Evolutionary conservation across 495 filamentous ascomycete species (phyloP).

Genomic region (Apodospora peruviana): DNA sequence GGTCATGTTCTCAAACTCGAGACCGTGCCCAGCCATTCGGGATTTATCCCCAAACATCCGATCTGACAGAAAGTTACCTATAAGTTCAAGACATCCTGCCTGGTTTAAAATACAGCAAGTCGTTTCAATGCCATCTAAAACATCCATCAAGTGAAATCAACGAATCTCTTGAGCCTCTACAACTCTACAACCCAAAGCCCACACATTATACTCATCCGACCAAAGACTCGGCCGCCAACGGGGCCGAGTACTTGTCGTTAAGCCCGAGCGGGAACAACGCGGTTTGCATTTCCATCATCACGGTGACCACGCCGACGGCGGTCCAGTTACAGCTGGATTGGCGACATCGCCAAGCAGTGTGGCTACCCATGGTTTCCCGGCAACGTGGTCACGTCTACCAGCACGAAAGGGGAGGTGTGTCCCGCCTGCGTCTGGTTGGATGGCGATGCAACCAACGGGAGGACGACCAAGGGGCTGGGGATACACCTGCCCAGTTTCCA

Average conservation of each 20-base stretch:
- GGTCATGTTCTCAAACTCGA: neutral
- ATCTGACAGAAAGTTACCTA: neutral
- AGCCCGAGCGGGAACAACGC: neutral
- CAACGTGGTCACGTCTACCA: neutral
- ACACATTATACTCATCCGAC: neutral
- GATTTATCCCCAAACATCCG: neutral
- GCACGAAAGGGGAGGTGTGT: neutral
- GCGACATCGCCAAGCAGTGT: neutral
- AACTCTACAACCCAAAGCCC: neutral
- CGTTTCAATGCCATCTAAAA: neutral
- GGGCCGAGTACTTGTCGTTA: neutral
- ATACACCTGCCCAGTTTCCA: neutral
- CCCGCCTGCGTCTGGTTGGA: neutral
- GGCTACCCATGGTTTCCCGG: neutral
- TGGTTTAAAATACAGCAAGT: neutral
- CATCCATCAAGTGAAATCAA: no score
- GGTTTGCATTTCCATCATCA: neutral
- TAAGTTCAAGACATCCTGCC: neutral
- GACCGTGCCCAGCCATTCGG: neutral
- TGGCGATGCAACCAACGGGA: neutral
- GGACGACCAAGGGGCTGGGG: neutral
- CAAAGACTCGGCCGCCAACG: neutral
- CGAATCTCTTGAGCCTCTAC: neutral
- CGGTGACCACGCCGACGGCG: neutral
- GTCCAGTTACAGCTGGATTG: neutral